Evolutionary conservation across 2,329 filamentous ascomycete genomes (phyloP), one percentile per base, ranked within the genome.

Genomic region (Lasiodiplodia gonubiensis): DNA sequence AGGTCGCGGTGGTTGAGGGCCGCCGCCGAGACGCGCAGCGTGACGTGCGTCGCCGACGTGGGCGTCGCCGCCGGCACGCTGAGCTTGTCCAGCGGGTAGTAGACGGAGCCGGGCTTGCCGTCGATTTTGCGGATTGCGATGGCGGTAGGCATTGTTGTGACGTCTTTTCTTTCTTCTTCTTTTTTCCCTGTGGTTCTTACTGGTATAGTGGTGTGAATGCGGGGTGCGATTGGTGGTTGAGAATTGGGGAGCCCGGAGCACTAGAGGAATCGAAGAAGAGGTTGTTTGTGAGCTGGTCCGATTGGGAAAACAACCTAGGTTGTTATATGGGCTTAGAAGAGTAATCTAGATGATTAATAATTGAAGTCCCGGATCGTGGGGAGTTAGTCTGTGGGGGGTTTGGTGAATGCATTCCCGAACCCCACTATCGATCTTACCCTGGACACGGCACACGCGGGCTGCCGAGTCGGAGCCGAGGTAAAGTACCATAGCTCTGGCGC

Each of bases 1-100:
- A 97, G 88, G 79, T 98, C 95, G 73, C 94, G 91, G 82, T 98
- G 95, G 83, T 98, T 98, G 61, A 98, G 88, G 16, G 94, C 91
- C 1, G 86, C 92, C 63, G 93, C 92, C 42, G 87, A 86, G 75
- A 98, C 83, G 74, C 88, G 88, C 70, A 98, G 83, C 7, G 96
- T 84, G 71, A 97, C 83, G 77, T 97, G 86, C 70, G 84, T 39
- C 3, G 65, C 84, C 18, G 72, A 72, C 16, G 42, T 46, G 37
- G 77, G 77, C 12, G 71, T 69, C 72, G 74, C 3, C 70, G 70
- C 0, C 71, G 72, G 7, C 76, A 74, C 3, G 4, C 71, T 73
- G 54, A 78, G 76, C 42, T 75, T 76, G 37, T 78, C 76, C 11
- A 84, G 79, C 1, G 91, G 91, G 74, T 94, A 93, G 81, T 94